These are phyloP conservation scores for Areca catechu DNA, from an alignment of 176 grass and related monocot genomes.

Conservation along the genomic window DNA sequence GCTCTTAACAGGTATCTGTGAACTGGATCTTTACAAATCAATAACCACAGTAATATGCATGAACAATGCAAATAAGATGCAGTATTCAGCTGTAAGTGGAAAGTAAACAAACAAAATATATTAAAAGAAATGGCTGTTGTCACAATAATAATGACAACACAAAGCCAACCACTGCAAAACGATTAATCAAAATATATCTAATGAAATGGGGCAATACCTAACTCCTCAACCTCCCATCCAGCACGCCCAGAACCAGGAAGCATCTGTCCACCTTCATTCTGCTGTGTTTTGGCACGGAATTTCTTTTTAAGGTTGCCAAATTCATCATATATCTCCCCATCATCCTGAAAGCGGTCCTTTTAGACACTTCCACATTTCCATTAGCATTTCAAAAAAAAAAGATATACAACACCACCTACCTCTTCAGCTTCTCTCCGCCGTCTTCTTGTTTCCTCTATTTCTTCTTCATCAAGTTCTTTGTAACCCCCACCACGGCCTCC, in stretches of 20 bases:
- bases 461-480: constrained; percentile 98
- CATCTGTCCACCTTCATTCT: constrained; percentile 31
- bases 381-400: too few relatives aligned
- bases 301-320: constrained; percentile 99
- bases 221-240: constrained; percentile 64
- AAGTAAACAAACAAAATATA: too few relatives aligned
- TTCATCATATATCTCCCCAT: constrained; percentile 99
- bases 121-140: too few relatives aligned
- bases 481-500: constrained; percentile 90
- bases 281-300: constrained; percentile 75
- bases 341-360: constrained; percentile 40
- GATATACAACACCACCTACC: constrained; percentile 29
- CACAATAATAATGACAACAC: too few relatives aligned
- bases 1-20: too few relatives aligned
- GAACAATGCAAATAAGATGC: too few relatives aligned
- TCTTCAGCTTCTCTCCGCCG: constrained; percentile 83
- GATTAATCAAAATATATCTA: too few relatives aligned
- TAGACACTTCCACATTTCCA: too few relatives aligned
- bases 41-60: too few relatives aligned
- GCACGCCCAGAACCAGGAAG: constrained; percentile 61
- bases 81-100: too few relatives aligned
- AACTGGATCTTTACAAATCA: too few relatives aligned
- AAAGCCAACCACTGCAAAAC: too few relatives aligned
- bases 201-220: constrained; percentile 29
- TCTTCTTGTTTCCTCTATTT: constrained; percentile 85